Evolutionary conservation across 495 filamentous ascomycete genomes (phyloP), one percentile per base, ranked within the genome.

Genomic region (Penicillium longicatenatum): DNA sequence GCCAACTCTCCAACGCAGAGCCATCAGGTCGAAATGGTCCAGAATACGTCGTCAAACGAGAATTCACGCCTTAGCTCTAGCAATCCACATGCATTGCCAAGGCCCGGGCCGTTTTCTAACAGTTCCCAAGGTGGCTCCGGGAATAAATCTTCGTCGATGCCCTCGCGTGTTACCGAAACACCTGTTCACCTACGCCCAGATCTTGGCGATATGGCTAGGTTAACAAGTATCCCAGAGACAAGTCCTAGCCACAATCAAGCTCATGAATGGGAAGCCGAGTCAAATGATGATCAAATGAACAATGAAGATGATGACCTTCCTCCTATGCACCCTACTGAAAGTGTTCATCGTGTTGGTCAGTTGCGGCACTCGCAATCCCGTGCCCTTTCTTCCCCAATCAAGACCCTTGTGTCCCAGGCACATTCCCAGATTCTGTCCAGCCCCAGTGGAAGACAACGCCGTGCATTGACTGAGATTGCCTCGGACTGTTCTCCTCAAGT

Each of bases 291-390:
- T 12, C 62, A 49, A 10, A 44, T 61, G 47, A 66, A 73, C 26
- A 69, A 74, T 42, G 77, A 78, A 54, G 77, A 78, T 46, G 75
- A 78, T 39, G 77, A 77, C 30, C 60, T 79, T 21, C 77, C 74
- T 46, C 75, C 73, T 6, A 62, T 69, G 48, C 73, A 67, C 47
- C 44, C 65, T 42, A 53, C 58, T 24, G 55, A 52, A 8, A 58
- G 52, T 47, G 56, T 30, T 24, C n/a, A 60, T 39, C 63, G 68
- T 29, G 50, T 41, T 14, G 62, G 59, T 20, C 69, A 70, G 30
- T 60, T 57, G 12, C 69, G 66, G 5, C 70, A 64, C 26, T 39
- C 57, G 57, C 31, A 60, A 50, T 24, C 60, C 29, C 56, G 59
- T 53, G 50, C 73, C 47, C 58, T 64, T 3, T 70, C 74, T 21